A percentile compares a stretch with the other conserved stretches of the same genome.
Conservation (phyloP, 257 asterid genomes). For the Nicotiana undulata region DNA sequence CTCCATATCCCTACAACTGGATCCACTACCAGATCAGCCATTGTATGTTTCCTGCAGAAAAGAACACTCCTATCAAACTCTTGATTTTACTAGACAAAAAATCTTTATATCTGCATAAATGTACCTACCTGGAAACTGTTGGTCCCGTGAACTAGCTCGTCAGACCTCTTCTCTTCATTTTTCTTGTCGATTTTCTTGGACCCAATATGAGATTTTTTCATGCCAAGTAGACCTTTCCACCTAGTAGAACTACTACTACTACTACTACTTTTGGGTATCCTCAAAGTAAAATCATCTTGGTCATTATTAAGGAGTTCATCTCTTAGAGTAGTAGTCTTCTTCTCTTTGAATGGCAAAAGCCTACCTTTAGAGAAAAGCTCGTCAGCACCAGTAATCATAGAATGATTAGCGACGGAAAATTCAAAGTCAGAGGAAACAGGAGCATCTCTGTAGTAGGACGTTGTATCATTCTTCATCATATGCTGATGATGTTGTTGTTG, state of each 20-base stretch:
- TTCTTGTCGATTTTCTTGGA: slow-evolving; percentile 55
- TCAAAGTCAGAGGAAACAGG: slow-evolving; percentile 90
- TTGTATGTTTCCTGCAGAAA: not conserved
- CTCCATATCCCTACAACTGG: slow-evolving; percentile 13
- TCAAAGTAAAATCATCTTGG: slow-evolving; percentile 19
- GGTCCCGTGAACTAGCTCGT: slow-evolving; percentile 25
- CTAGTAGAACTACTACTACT: slow-evolving; percentile 49
- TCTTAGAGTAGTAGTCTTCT: slow-evolving; percentile 45
- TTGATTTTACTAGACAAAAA: not conserved
- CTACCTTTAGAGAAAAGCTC: slow-evolving; percentile 74
- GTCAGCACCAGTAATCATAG: slow-evolving; percentile 73
- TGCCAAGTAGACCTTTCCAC: slow-evolving; percentile 80
- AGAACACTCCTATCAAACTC: not conserved
- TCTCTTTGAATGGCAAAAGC: slow-evolving; percentile 57
- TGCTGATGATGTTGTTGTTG: slow-evolving; percentile 11
- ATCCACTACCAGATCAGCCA: not conserved
- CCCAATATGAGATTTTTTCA: slow-evolving; percentile 61
- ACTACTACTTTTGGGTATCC: slow-evolving; percentile 57
- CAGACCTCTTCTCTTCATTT: slow-evolving; percentile 25
- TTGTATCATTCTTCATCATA: slow-evolving; percentile 1
- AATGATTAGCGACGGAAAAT: slow-evolving; percentile 59
- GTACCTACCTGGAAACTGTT: slow-evolving; percentile 30
- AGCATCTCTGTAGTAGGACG: slow-evolving; percentile 42
- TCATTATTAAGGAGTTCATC: slow-evolving; percentile 47
- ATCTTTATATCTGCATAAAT: no score